Evolutionary conservation across 192 early-diverging fungal genomes (phyloP).

Genomic region (Coemansia sp.): DNA sequence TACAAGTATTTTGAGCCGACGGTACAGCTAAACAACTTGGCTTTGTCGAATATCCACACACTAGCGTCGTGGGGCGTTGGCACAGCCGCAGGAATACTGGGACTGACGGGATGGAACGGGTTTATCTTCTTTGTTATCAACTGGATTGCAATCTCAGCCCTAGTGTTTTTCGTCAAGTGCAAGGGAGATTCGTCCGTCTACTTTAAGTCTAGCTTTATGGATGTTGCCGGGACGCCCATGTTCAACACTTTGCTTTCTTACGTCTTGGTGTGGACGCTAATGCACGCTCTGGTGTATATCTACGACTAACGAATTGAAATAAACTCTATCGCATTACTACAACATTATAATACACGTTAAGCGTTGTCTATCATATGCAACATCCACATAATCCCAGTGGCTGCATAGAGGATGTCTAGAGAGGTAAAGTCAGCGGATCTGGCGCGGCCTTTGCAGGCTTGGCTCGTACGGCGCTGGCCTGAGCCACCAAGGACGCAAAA

Average conservation of each 20-base stretch:
- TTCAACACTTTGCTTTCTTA: constrained; percentile 54
- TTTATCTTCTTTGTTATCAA: constrained; percentile 80
- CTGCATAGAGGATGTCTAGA: not conserved
- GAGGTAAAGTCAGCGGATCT: not conserved
- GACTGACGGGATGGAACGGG: constrained; percentile 78
- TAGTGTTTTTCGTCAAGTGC: constrained; percentile 65
- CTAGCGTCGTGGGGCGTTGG: constrained; percentile 63
- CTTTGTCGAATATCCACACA: constrained; percentile 56
- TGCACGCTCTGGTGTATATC: constrained; percentile 54
- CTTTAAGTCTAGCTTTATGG: constrained; percentile 60
- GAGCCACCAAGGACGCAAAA: constrained; percentile 33
- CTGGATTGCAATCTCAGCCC: constrained; percentile 64
- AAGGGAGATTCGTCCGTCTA: constrained; percentile 58
- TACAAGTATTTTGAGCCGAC: constrained; percentile 59
- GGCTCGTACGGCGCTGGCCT: constrained; percentile 20
- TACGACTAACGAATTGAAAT: constrained; percentile 36
- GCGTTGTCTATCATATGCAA: not conserved
- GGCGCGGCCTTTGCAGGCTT: not conserved
- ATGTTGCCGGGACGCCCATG: constrained; percentile 44
- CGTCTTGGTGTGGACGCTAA: constrained; percentile 54
- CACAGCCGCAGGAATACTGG: constrained; percentile 85
- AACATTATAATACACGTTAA: not conserved
- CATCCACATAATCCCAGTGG: not conserved
- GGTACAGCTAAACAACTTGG: constrained; percentile 52
- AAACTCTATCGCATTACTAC: not conserved